A percentile compares a stretch with the other conserved stretches of the same genome.
phyloP scores from a whole-genome alignment of 2,329 filamentous ascomycete genomes.

The Sordariomycetes sp. region DNA sequence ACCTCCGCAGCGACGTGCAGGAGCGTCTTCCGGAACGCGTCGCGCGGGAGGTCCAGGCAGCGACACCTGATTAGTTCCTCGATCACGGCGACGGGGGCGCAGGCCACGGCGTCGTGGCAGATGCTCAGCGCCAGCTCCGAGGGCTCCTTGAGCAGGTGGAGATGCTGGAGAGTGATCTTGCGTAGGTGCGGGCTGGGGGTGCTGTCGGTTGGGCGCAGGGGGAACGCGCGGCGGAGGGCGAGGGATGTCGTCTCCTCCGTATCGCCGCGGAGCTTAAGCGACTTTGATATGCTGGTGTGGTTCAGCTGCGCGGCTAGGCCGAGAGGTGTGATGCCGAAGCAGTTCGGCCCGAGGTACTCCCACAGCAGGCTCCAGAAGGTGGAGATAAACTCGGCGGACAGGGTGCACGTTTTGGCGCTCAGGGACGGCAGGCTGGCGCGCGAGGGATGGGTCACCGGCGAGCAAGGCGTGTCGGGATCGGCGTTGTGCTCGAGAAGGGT shows the following conservation, averaged over 20 bases:
- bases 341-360: background rate
- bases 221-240: background rate
- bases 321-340: background rate
- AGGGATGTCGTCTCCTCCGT: background rate
- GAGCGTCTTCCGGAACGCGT: background rate
- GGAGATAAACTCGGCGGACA: background rate
- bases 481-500: background rate
- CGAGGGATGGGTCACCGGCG: background rate
- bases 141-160: background rate
- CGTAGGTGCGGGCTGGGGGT: background rate
- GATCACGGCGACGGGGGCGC: background rate
- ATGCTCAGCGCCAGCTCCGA: background rate
- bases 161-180: background rate
- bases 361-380: background rate
- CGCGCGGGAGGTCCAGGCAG: background rate
- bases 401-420: background rate
- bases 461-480: background rate
- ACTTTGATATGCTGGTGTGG: background rate
- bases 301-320: background rate
- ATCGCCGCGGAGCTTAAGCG: background rate
- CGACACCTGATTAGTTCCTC: background rate
- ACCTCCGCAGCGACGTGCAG: background rate
- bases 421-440: background rate
- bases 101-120: background rate
- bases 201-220: background rate